Percentiles rank a stretch among this genome's conserved stretches.
These are phyloP conservation scores for Glycine tomentella DNA, from an alignment of 306 rosid species.

Conservation along the genomic window DNA sequence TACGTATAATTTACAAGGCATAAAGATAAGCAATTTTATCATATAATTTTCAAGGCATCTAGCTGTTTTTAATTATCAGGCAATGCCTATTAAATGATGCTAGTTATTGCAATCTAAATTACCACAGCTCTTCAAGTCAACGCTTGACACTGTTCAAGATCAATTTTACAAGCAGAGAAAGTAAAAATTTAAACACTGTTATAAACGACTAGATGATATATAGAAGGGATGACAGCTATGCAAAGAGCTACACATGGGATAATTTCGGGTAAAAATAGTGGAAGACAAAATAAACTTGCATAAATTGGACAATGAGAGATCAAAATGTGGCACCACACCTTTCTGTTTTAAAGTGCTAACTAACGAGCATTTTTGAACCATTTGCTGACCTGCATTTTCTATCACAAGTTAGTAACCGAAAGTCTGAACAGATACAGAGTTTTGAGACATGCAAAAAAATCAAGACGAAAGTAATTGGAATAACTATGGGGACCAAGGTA, in stretches of 20 bases:
- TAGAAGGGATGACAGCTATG: background rate
- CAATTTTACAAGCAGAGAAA: too few relatives aligned
- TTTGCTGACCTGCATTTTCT: too few relatives aligned
- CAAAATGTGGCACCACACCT: slow-evolving; percentile 54
- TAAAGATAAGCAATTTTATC: background rate
- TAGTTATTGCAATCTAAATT: too few relatives aligned
- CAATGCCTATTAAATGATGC: background rate
- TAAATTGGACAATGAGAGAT: slow-evolving; percentile 5
- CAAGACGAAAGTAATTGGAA: background rate
- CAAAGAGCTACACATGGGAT: background rate
- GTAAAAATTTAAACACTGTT: too few relatives aligned
- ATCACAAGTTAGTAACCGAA: slow-evolving; percentile 30
- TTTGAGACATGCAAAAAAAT: slow-evolving; percentile 11
- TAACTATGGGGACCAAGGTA: slow-evolving; percentile 5
- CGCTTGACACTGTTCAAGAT: too few relatives aligned
- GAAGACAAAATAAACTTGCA: slow-evolving; percentile 5
- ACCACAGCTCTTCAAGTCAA: too few relatives aligned
- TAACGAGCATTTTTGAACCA: slow-evolving; percentile 96
- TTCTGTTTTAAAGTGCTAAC: slow-evolving; percentile 72
- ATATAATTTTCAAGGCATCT: background rate
- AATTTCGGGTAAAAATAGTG: background rate
- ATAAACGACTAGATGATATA: too few relatives aligned
- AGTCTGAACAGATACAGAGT: slow-evolving; percentile 21
- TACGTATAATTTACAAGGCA: too few relatives aligned
- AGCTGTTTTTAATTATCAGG: background rate